phyloP scores from a whole-genome alignment of 768 basidiomycete genomes.

The Lactifluus echinatus region DNA sequence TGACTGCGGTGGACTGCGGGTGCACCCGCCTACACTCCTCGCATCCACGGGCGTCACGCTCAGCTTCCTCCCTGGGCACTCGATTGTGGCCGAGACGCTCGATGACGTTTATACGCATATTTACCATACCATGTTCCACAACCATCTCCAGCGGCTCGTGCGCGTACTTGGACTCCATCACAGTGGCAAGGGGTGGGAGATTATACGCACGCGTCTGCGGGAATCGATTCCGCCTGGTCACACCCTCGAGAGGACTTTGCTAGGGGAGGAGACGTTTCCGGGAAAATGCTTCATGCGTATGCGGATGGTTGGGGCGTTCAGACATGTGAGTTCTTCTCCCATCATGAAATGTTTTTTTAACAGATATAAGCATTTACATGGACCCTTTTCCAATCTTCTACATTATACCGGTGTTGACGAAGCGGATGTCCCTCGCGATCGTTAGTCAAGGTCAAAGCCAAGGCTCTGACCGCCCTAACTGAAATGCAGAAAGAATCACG shows the following conservation, averaged over 20 bases:
- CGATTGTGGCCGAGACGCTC: constrained; percentile 39
- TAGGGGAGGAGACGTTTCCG: constrained; percentile 40
- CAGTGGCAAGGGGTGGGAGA: constrained; percentile 43
- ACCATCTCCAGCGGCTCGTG: constrained; percentile 51
- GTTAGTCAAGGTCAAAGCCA: no score
- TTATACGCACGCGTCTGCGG: constrained; percentile 39
- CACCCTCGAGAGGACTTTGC: constrained; percentile 41
- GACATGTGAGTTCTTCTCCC: constrained; percentile 36
- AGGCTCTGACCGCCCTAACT: no score
- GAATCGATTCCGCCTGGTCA: constrained; percentile 39
- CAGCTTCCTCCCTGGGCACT: constrained; percentile 33
- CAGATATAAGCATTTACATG: constrained; percentile 39
- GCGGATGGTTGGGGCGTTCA: constrained; percentile 48
- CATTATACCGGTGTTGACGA: constrained; percentile 35
- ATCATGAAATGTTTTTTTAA: not conserved
- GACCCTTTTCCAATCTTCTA: constrained; percentile 47
- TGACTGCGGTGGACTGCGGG: constrained; percentile 49
- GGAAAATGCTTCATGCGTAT: constrained; percentile 53
- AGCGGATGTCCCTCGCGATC: no score
- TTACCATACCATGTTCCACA: constrained; percentile 52
- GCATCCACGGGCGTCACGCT: constrained; percentile 42
- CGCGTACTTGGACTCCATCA: constrained; percentile 50
- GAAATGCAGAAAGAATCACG: no score
- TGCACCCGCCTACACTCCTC: constrained; percentile 43
- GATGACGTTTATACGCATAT: constrained; percentile 50